These are phyloP conservation scores for Didymella arachidicola DNA, from an alignment of 2,329 filamentous ascomycete species.

Conservation along the genomic window DNA sequence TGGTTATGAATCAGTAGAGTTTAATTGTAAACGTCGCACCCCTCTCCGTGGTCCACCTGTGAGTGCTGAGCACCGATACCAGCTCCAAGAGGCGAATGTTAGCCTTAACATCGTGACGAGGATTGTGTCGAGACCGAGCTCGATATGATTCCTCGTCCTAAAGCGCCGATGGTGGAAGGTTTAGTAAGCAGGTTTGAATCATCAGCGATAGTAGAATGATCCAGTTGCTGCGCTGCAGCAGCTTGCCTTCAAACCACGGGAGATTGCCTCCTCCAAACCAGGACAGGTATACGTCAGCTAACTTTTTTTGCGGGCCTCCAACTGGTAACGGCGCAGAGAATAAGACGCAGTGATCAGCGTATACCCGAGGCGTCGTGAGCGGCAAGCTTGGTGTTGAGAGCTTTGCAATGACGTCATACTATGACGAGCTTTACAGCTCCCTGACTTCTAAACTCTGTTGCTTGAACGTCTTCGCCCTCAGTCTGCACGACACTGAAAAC, in stretches of 20 bases:
- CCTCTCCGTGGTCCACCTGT: too few species aligned
- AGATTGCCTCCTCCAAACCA: too few species aligned
- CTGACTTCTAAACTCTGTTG: slow-evolving; percentile 2
- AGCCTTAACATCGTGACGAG: neutral
- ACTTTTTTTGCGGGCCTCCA: neutral
- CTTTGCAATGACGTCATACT: slow-evolving; percentile 15
- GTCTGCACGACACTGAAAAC: neutral
- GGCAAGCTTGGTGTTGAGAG: slow-evolving; percentile 9
- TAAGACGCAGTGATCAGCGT: neutral
- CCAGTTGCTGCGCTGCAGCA: neutral
- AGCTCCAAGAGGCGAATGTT: neutral
- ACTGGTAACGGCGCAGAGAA: neutral
- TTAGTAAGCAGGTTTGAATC: neutral
- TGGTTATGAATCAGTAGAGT: too few species aligned
- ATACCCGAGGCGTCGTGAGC: slow-evolving; percentile 7
- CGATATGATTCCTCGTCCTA: neutral
- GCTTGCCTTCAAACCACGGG: neutral
- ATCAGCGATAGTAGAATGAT: neutral
- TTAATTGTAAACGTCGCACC: too few species aligned
- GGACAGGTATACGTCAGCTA: too few species aligned
- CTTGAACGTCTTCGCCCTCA: slow-evolving; percentile 2
- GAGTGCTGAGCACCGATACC: too few species aligned
- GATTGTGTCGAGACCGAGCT: neutral
- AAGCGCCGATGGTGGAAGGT: neutral
- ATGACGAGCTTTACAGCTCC: slow-evolving; percentile 12